Conservation (phyloP, 2,329 filamentous ascomycete genomes). For the Hymenoscyphus infarciens region DNA sequence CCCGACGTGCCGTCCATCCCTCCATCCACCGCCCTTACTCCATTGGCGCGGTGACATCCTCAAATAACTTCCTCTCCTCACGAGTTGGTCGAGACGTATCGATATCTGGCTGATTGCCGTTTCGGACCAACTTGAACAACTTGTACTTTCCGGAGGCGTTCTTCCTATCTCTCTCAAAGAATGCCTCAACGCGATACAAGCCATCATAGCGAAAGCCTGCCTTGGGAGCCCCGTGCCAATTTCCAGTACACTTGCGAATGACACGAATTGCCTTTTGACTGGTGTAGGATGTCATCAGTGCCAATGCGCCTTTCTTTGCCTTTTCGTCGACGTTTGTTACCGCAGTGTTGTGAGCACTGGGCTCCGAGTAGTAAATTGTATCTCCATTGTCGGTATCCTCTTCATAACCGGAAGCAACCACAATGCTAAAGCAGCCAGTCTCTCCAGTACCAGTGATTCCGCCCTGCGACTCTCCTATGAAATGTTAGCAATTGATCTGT, state of each 20-base stretch:
- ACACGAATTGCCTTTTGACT: slow-evolving; percentile 10
- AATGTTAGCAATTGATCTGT: not conserved
- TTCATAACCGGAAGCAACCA: slow-evolving; percentile 4
- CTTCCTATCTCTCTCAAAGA: not conserved
- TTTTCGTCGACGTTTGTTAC: not conserved
- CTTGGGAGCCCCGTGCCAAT: slow-evolving; percentile 5
- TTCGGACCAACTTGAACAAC: slow-evolving; percentile 2
- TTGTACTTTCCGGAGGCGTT: not conserved
- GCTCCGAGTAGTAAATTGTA: slow-evolving; percentile 5
- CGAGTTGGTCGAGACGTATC: not conserved
- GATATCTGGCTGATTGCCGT: not conserved
- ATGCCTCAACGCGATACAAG: slow-evolving; percentile 1
- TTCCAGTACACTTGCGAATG: not conserved
- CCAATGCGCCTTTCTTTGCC: not conserved
- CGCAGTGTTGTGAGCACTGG: slow-evolving; percentile 2
- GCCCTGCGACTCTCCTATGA: not conserved
- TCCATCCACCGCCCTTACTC: not conserved
- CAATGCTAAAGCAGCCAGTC: slow-evolving; percentile 8
- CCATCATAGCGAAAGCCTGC: slow-evolving; percentile 13
- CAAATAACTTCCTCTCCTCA: not conserved
- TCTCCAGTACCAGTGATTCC: slow-evolving; percentile 2
- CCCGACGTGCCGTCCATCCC: not conserved
- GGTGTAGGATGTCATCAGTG: not conserved
- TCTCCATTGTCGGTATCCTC: slow-evolving; percentile 9
- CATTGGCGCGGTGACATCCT: not conserved